phyloP scores from a whole-genome alignment of 306 rosid genomes.

The Macrotyloma uniflorum region DNA sequence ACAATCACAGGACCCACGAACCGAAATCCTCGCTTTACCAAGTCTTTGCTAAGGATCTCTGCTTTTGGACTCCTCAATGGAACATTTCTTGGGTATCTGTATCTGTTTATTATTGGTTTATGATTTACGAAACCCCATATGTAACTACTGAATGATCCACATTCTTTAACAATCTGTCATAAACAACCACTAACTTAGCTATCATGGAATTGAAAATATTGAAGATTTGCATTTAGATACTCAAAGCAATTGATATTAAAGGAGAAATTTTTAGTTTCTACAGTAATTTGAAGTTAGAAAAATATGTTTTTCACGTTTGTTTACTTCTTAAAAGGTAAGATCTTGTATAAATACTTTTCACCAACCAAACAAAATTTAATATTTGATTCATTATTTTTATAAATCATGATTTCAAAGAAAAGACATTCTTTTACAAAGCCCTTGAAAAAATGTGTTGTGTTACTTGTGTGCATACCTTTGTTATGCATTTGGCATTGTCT shows the following conservation, averaged over 20 bases:
- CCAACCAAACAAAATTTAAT: no score
- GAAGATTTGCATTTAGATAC: no score
- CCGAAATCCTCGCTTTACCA: slow-evolving; percentile 77
- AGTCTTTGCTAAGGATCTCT: slow-evolving; percentile 85
- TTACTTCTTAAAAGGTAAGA: no score
- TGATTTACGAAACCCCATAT: slow-evolving; percentile 88
- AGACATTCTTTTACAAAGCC: no score
- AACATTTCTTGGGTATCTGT: slow-evolving; percentile 81
- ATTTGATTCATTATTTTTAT: no score
- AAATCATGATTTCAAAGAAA: no score
- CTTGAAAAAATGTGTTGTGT: no score
- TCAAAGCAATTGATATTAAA: no score
- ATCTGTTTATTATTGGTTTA: slow-evolving; percentile 79
- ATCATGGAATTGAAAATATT: neutral
- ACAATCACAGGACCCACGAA: slow-evolving; percentile 94
- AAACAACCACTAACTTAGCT: neutral
- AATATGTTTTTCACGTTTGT: no score
- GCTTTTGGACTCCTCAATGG: slow-evolving; percentile 91
- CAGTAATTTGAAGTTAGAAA: no score
- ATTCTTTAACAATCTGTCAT: slow-evolving; percentile 73
- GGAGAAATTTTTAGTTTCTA: no score
- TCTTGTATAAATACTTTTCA: no score
- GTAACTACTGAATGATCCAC: slow-evolving; percentile 88
- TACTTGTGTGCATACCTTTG: slow-evolving; percentile 62
- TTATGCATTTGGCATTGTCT: slow-evolving; percentile 89